Evolutionary conservation across 1,284 basidiomycete species (phyloP).

Genomic region (Paramarasmius palmivorus): DNA sequence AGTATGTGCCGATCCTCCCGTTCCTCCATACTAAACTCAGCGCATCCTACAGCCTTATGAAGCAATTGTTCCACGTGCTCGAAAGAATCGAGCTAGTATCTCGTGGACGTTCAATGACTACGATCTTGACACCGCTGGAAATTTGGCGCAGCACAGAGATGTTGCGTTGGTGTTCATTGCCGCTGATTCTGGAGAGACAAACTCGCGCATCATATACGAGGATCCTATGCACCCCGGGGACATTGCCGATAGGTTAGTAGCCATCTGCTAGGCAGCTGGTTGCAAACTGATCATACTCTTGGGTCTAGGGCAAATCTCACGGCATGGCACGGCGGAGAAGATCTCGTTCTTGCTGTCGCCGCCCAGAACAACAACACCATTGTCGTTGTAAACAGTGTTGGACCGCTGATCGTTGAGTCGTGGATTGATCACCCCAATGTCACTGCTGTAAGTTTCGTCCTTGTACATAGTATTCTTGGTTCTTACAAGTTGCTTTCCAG

Average conservation of each 20-base stretch:
- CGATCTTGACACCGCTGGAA: conserved; percentile 27
- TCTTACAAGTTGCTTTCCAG: too few species aligned
- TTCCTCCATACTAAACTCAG: not conserved
- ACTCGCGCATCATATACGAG: too few species aligned
- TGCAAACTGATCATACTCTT: too few species aligned
- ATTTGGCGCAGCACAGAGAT: conserved; percentile 24
- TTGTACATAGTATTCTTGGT: too few species aligned
- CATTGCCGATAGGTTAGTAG: conserved; percentile 16
- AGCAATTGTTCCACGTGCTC: conserved; percentile 35
- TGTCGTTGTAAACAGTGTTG: conserved; percentile 55
- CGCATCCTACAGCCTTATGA: conserved; percentile 31
- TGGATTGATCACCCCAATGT: conserved; percentile 54
- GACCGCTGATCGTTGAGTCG: conserved; percentile 45
- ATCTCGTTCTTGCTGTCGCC: conserved; percentile 27
- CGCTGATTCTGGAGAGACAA: conserved; percentile 37
- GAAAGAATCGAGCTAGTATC: conserved; percentile 30
- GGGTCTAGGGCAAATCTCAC: conserved; percentile 53
- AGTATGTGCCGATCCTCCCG: conserved; percentile 22
- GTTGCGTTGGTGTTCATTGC: conserved; percentile 40
- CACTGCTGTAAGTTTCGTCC: conserved; percentile 34
- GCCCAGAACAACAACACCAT: conserved; percentile 48
- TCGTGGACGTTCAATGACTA: conserved; percentile 38
- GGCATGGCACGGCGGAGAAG: conserved; percentile 51
- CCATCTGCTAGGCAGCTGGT: conserved; percentile 52
- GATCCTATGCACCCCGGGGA: too few species aligned